These are phyloP conservation scores for Glaciozyma antarctica DNA, from an alignment of 768 basidiomycete species.

Conservation along the genomic window DNA sequence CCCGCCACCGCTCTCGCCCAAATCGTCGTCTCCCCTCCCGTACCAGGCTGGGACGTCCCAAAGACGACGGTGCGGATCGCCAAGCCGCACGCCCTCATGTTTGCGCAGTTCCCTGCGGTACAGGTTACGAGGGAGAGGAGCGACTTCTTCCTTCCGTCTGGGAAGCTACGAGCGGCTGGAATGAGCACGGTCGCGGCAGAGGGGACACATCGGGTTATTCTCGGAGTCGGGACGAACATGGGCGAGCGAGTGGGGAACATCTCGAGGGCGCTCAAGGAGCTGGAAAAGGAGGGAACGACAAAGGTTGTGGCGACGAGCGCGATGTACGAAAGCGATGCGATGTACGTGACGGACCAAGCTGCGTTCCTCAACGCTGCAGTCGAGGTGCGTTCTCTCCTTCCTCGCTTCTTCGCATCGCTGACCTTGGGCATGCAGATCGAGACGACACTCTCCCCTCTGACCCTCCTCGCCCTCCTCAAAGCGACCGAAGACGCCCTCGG, in stretches of 20 bases:
- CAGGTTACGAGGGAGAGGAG: conserved; percentile 47
- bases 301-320: conserved; percentile 68
- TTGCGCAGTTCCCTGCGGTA: conserved; percentile 58
- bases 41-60: conserved; percentile 18
- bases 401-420: neutral
- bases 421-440: conserved; percentile 51
- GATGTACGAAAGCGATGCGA: conserved; percentile 84
- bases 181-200: neutral
- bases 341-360: conserved; percentile 90
- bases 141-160: conserved; percentile 32
- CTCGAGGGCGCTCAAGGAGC: conserved; percentile 59
- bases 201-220: conserved; percentile 45
- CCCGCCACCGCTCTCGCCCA: conserved; percentile 53
- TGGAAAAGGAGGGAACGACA: conserved; percentile 49
- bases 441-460: conserved; percentile 55
- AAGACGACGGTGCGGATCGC: conserved; percentile 52
- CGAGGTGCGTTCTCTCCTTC: conserved; percentile 50
- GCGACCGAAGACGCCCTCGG: conserved; percentile 64
- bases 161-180: neutral
- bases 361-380: conserved; percentile 85
- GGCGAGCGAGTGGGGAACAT: conserved; percentile 79
- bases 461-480: conserved; percentile 60
- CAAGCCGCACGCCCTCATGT: conserved; percentile 63
- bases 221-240: conserved; percentile 83
- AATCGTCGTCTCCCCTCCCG: conserved; percentile 36